phyloP scores from a whole-genome alignment of 2,329 filamentous ascomycete genomes.

The Didymella lethalis region DNA sequence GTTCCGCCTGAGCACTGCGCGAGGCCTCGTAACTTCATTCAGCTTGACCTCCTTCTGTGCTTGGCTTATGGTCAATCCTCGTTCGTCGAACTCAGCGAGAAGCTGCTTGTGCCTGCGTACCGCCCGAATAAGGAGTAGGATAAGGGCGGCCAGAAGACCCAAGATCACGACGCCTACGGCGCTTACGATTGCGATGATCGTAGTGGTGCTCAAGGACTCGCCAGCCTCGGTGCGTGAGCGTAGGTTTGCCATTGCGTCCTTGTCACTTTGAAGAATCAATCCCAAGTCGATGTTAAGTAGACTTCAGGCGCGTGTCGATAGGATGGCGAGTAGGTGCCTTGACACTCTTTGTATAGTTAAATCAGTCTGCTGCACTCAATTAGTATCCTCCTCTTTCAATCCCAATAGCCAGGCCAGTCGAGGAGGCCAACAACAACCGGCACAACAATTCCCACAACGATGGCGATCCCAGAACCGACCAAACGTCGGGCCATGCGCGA shows the following conservation, averaged over 20 bases:
- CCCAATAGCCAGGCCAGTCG: constrained; percentile 5
- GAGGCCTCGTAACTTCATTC: constrained; percentile 37
- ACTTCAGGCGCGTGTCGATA: neutral
- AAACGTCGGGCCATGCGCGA: constrained; percentile 22
- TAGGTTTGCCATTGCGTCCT: constrained; percentile 20
- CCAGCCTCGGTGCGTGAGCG: constrained; percentile 20
- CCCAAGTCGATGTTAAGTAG: neutral
- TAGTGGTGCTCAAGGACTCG: constrained; percentile 34
- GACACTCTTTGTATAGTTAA: constrained; percentile 3
- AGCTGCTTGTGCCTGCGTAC: constrained; percentile 40
- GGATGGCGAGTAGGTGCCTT: neutral
- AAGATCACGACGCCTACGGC: constrained; percentile 39
- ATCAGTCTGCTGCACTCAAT: constrained; percentile 7
- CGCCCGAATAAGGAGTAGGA: constrained; percentile 40
- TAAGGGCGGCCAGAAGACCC: constrained; percentile 34
- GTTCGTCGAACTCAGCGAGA: constrained; percentile 44
- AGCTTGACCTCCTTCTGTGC: constrained; percentile 30
- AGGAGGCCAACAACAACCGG: constrained; percentile 26
- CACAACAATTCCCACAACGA: constrained; percentile 30
- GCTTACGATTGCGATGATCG: constrained; percentile 35
- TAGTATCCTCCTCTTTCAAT: constrained; percentile 31
- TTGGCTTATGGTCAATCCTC: constrained; percentile 40
- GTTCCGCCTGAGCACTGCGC: constrained; percentile 43
- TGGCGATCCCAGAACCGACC: constrained; percentile 25
- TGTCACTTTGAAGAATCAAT: neutral